These are phyloP conservation scores for Neurospora cerealis DNA, from an alignment of 495 filamentous ascomycete genomes.

Conservation along the genomic window DNA sequence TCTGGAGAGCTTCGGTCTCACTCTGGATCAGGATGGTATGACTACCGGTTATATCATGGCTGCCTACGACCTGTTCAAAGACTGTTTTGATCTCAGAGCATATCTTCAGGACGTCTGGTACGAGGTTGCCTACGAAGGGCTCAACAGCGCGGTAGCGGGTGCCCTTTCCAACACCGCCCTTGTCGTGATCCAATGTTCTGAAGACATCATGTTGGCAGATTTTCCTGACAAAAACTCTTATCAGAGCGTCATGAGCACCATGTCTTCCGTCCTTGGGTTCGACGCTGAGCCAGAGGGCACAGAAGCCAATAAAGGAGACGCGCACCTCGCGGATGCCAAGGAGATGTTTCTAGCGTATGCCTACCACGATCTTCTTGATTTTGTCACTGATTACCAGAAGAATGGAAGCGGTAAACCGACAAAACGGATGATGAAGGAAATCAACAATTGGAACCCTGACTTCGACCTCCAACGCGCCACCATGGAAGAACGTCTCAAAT, in stretches of 20 bases:
- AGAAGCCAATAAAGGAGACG: slow-evolving; percentile 3
- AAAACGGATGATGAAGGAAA: slow-evolving; percentile 27
- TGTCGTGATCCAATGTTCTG: slow-evolving; percentile 25
- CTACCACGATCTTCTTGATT: slow-evolving; percentile 32
- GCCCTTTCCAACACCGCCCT: slow-evolving; percentile 32
- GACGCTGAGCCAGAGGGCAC: slow-evolving; percentile 1
- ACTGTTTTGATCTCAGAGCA: slow-evolving; percentile 24
- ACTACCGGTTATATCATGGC: slow-evolving; percentile 32
- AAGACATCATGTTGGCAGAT: slow-evolving; percentile 25
- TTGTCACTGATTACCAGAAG: slow-evolving; percentile 36
- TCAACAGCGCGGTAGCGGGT: slow-evolving; percentile 38
- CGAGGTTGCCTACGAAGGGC: slow-evolving; percentile 32
- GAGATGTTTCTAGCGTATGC: slow-evolving; percentile 34
- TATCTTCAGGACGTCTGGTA: slow-evolving; percentile 34
- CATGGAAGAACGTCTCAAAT: slow-evolving; percentile 27
- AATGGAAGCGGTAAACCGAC: slow-evolving; percentile 37
- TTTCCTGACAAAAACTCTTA: slow-evolving; percentile 32
- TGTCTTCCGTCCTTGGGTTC: slow-evolving; percentile 20
- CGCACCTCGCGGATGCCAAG: slow-evolving; percentile 21
- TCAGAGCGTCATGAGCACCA: slow-evolving; percentile 26
- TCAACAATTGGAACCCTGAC: slow-evolving; percentile 33
- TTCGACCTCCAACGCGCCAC: slow-evolving; percentile 29
- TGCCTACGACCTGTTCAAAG: slow-evolving; percentile 19
- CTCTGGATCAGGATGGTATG: slow-evolving; percentile 9
- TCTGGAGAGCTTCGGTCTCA: slow-evolving; percentile 37